Conservation (phyloP, 1,284 basidiomycete genomes). For the Mycosarcoma maydis region DNA sequence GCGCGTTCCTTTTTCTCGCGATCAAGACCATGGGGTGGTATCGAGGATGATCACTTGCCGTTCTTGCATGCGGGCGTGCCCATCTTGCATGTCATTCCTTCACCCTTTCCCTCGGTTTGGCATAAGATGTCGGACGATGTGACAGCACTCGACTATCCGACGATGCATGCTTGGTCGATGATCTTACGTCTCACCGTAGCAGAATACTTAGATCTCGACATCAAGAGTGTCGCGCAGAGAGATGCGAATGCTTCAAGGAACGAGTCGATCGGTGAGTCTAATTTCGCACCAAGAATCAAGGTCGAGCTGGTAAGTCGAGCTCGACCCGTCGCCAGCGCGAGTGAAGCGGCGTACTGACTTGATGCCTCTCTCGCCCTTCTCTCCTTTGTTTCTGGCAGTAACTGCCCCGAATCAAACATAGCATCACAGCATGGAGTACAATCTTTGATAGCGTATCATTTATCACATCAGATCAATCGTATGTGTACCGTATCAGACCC, state of each 20-base stretch:
- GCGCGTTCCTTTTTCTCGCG: conserved; percentile 30
- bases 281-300: neutral
- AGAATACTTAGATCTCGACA: conserved; percentile 82
- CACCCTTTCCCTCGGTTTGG: conserved; percentile 91
- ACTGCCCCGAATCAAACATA: conserved; percentile 1
- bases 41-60: conserved; percentile 94
- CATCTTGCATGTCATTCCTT: conserved; percentile 87
- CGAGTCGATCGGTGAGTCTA: conserved; percentile 6
- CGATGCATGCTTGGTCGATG: conserved; percentile 83
- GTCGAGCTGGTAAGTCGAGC: conserved; percentile 48
- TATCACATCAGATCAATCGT: too few relatives aligned
- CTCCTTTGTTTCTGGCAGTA: conserved; percentile 3
- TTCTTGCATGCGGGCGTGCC: conserved; percentile 86
- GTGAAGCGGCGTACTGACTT: neutral
- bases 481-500: neutral
- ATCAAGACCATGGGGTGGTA: conserved; percentile 72
- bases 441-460: neutral
- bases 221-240: conserved; percentile 3
- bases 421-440: neutral
- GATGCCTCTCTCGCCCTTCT: neutral
- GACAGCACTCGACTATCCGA: conserved; percentile 82
- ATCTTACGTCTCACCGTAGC: conserved; percentile 86
- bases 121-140: conserved; percentile 91
- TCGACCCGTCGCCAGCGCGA: conserved; percentile 6
- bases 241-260: neutral